Conservation (phyloP, 2,329 filamentous ascomycete species). For the Monosporascus sp. region DNA sequence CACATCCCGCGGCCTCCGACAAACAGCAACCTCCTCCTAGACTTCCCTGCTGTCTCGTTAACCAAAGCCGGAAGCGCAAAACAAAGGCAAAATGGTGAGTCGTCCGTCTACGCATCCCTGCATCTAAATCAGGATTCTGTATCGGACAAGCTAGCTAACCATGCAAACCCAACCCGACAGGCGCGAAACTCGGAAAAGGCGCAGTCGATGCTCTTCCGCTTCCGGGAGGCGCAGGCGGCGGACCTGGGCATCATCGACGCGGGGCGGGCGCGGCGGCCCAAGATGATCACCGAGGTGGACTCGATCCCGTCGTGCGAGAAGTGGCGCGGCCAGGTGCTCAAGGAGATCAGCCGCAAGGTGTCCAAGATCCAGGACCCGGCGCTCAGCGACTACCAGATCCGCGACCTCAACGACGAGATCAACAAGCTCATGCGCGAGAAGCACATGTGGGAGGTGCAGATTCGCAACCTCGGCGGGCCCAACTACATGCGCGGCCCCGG, state of each 20-base stretch:
- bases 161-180: slow-evolving; percentile 36
- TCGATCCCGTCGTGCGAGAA: slow-evolving; percentile 87
- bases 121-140: not conserved
- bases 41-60: not conserved
- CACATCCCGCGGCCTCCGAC: not conserved
- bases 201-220: slow-evolving; percentile 99
- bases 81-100: slow-evolving; percentile 23
- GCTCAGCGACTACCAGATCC: slow-evolving; percentile 94
- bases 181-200: slow-evolving; percentile 98
- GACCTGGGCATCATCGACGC: slow-evolving; percentile 95
- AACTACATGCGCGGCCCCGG: slow-evolving; percentile 80
- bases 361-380: slow-evolving; percentile 88
- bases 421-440: slow-evolving; percentile 99
- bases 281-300: slow-evolving; percentile 81
- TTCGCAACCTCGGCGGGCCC: slow-evolving; percentile 89
- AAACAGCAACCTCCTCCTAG: not conserved
- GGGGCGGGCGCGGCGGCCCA: slow-evolving; percentile 82
- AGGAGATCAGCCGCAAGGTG: slow-evolving; percentile 95
- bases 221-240: slow-evolving; percentile 93
- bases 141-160: not conserved
- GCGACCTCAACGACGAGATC: slow-evolving; percentile 98
- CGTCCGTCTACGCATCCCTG: not conserved
- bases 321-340: slow-evolving; percentile 96
- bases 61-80: not conserved
- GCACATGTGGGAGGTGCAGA: slow-evolving; percentile 98